A percentile compares a stretch with the other conserved stretches of the same genome.
Conservation (phyloP, 768 basidiomycete genomes). For the Rhizopogon vinicolor region DNA sequence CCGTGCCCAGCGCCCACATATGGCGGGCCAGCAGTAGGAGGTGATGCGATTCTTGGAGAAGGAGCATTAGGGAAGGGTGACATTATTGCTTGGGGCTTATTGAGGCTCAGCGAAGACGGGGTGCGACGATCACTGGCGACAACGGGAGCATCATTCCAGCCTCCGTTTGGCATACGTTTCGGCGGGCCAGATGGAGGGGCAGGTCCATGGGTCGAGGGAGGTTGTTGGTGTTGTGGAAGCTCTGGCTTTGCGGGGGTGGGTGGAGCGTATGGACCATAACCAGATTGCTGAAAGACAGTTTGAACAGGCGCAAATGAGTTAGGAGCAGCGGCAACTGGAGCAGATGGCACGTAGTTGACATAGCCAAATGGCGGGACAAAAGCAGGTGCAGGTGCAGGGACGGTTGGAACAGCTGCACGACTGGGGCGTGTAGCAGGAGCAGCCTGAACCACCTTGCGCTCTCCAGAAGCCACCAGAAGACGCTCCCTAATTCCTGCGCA, state of each 20-base stretch:
- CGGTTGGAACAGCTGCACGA: conserved; percentile 21
- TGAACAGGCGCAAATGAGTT: conserved; percentile 30
- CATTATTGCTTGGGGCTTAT: conserved; percentile 70
- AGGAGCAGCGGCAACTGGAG: conserved; percentile 13
- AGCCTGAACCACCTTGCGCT: conserved; percentile 3
- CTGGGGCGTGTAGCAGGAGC: conserved; percentile 27
- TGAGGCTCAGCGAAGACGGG: conserved; percentile 41
- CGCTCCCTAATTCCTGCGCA: conserved; percentile 42
- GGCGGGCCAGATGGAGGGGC: conserved; percentile 47
- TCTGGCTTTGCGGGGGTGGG: conserved; percentile 21
- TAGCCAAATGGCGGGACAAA: conserved; percentile 1
- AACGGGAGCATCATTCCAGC: conserved; percentile 90
- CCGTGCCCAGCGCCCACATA: conserved; percentile 25
- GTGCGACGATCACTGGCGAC: conserved; percentile 40
- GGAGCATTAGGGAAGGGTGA: conserved; percentile 82
- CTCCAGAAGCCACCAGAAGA: conserved; percentile 36
- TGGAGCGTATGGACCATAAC: not conserved
- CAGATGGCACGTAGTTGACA: conserved; percentile 7
- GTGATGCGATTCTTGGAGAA: conserved; percentile 21
- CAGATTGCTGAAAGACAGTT: conserved; percentile 9
- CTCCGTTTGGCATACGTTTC: conserved; percentile 64
- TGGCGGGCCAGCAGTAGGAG: conserved; percentile 46
- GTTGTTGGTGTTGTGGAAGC: conserved; percentile 29
- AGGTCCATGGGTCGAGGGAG: conserved; percentile 39
- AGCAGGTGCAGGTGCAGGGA: conserved; percentile 13